Evolutionary conservation across 2,329 filamentous ascomycete genomes (phyloP).

Genomic region (Aureobasidium subglaciale): DNA sequence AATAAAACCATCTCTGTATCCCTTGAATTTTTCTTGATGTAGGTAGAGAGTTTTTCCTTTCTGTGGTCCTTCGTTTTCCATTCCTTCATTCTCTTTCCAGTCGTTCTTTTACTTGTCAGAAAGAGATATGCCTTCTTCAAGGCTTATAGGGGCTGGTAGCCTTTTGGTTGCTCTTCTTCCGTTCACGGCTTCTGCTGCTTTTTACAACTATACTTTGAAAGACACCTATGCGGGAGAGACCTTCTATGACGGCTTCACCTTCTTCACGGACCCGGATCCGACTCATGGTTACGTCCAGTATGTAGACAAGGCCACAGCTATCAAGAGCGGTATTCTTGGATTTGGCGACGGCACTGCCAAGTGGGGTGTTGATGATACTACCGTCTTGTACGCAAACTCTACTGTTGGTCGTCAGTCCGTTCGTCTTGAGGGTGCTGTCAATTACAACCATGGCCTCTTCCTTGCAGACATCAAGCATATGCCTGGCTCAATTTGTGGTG

Average conservation of each 20-base stretch:
- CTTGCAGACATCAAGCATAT: conserved; percentile 45
- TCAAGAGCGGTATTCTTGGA: conserved; percentile 20
- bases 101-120: neutral
- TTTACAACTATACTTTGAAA: conserved; percentile 29
- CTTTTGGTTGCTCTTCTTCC: neutral
- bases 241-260: conserved; percentile 48
- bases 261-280: conserved; percentile 54
- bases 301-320: conserved; percentile 51
- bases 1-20: neutral
- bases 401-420: conserved; percentile 35
- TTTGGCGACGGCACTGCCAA: conserved; percentile 9
- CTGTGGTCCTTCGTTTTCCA: neutral
- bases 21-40: neutral
- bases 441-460: conserved; percentile 41
- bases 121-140: conserved; percentile 5
- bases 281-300: conserved; percentile 71
- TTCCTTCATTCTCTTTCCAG: neutral
- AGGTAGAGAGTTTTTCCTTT: neutral
- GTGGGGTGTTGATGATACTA: conserved; percentile 17
- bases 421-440: conserved; percentile 39
- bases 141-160: neutral
- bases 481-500: conserved; percentile 42
- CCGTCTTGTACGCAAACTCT: conserved; percentile 7
- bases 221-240: conserved; percentile 40
- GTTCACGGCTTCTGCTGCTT: conserved; percentile 6